Conservation (phyloP, 768 basidiomycete genomes). For the Hygrocybe coccinea region DNA sequence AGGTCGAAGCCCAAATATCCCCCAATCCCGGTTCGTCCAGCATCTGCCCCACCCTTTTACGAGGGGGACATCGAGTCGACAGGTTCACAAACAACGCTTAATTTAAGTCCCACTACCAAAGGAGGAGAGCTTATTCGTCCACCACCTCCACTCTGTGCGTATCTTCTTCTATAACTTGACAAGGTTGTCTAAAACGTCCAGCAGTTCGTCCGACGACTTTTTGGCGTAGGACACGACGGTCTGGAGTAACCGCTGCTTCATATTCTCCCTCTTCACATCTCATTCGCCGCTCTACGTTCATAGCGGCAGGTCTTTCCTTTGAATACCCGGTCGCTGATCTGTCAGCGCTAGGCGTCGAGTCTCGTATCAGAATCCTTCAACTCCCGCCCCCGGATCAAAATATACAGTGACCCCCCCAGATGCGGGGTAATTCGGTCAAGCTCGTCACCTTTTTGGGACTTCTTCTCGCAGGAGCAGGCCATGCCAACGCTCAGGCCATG, state of each 20-base stretch:
- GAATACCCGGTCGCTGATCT: conserved; percentile 59
- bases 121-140: conserved; percentile 52
- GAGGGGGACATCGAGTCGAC: background rate
- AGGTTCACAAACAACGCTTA: conserved; percentile 17
- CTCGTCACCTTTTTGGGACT: conserved; percentile 9
- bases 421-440: conserved; percentile 1
- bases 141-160: conserved; percentile 62
- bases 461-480: conserved; percentile 1
- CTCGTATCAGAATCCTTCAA: conserved; percentile 45
- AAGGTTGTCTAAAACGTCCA: background rate
- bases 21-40: background rate
- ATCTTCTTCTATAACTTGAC: background rate
- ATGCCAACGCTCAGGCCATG: background rate
- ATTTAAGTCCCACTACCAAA: conserved; percentile 15
- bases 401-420: conserved; percentile 18
- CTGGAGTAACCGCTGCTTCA: conserved; percentile 63
- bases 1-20: conserved; percentile 26
- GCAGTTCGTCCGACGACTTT: conserved; percentile 78
- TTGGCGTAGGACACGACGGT: conserved; percentile 69
- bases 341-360: conserved; percentile 59
- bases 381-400: conserved; percentile 41
- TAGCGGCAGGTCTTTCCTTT: conserved; percentile 69
- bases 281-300: conserved; percentile 71
- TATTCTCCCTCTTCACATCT: conserved; percentile 73
- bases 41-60: conserved; percentile 35